Conservation (phyloP, 1,284 basidiomycete genomes). For the Ustilago lituana region DNA sequence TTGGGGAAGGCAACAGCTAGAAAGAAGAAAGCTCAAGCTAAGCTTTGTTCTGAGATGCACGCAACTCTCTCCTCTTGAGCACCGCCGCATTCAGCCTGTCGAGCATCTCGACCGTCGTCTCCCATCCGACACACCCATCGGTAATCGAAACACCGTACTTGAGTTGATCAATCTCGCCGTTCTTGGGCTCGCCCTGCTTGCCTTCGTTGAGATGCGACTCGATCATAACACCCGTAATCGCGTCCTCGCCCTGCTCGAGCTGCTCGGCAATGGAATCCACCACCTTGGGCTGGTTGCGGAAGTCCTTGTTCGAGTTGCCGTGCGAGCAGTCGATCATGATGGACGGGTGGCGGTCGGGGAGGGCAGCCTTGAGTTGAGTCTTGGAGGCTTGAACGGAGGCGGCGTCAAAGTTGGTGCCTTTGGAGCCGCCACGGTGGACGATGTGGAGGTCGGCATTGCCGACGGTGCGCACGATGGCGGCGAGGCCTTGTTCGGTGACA, state of each 20-base stretch:
- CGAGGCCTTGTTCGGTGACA: constrained; percentile 72
- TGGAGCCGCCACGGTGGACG: constrained; percentile 65
- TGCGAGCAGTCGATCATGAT: constrained; percentile 67
- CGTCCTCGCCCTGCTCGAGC: constrained; percentile 78
- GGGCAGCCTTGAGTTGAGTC: constrained; percentile 72
- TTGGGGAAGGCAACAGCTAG: no score
- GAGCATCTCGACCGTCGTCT: constrained; percentile 73
- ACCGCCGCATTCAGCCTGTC: constrained; percentile 65
- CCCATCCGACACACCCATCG: constrained; percentile 86
- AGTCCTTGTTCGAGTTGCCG: constrained; percentile 67
- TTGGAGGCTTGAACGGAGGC: constrained; percentile 79
- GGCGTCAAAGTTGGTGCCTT: constrained; percentile 73
- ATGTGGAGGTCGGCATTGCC: constrained; percentile 74
- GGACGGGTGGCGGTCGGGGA: constrained; percentile 54
- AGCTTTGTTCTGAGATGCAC: constrained; percentile 13
- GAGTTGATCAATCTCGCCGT: constrained; percentile 57
- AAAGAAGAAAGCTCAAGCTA: constrained; percentile 2
- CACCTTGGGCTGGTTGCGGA: constrained; percentile 69
- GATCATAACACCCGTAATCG: constrained; percentile 95
- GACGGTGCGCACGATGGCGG: constrained; percentile 92
- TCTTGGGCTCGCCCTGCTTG: constrained; percentile 66
- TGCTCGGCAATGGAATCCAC: constrained; percentile 81
- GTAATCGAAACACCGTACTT: constrained; percentile 67
- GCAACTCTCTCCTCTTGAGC: constrained; percentile 31
- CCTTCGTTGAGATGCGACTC: constrained; percentile 86